These are phyloP conservation scores for Pythium plurisporium DNA, from an alignment of 352 stramenopile genomes.

Conservation along the genomic window DNA sequence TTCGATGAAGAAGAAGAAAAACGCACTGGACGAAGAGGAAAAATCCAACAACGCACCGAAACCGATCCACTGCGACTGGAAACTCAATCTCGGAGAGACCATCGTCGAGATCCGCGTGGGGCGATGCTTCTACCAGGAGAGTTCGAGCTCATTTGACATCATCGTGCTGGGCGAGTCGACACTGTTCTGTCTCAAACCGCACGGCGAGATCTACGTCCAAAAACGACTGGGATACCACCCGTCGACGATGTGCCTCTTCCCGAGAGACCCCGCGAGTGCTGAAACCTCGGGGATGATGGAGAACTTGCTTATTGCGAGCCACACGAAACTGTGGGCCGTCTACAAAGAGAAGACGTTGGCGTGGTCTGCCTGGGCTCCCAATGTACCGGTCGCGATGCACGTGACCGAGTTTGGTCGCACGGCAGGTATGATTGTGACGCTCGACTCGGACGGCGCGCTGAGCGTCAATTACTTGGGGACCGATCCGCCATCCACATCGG, in stretches of 20 bases:
- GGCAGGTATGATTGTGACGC: conserved; percentile 78
- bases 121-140: conserved; percentile 44
- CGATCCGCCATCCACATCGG: conserved; percentile 72
- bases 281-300: conserved; percentile 29
- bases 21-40: conserved; percentile 42
- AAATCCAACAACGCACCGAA: conserved; percentile 28
- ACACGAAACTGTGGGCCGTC: conserved; percentile 72
- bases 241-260: conserved; percentile 56
- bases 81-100: conserved; percentile 56
- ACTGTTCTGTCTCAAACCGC: conserved; percentile 70
- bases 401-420: conserved; percentile 67
- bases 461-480: conserved; percentile 88
- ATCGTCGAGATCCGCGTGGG: conserved; percentile 59
- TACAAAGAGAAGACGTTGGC: conserved; percentile 76
- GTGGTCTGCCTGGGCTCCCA: conserved; percentile 65
- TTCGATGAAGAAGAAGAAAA: conserved; percentile 62
- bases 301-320: conserved; percentile 74
- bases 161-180: conserved; percentile 79
- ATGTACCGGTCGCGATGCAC: conserved; percentile 57
- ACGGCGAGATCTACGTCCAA: conserved; percentile 75
- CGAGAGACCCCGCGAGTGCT: conserved; percentile 16
- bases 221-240: conserved; percentile 75
- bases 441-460: conserved; percentile 69
- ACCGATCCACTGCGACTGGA: conserved; percentile 60
- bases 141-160: conserved; percentile 66